Base-by-base conservation (phyloP, 441 rosid species). In the Jatropha podagrica region DNA sequence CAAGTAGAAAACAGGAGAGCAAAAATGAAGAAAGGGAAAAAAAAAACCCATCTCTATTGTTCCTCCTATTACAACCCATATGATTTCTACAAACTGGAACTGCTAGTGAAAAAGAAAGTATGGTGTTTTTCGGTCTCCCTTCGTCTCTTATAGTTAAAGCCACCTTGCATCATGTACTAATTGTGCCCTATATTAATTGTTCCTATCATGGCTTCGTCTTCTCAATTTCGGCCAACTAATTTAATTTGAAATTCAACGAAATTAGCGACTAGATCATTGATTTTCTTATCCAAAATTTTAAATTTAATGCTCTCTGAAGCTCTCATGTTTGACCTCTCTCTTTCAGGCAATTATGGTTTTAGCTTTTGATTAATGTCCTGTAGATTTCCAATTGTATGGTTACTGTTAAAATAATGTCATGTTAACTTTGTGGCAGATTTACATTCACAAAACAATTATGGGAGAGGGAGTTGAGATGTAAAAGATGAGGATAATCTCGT, bases 301-400 rank as follows among this genome's bases (percentile, higher is more conserved):
- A 88, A 81, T 61, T 83, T 86, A 41, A 74, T 83, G 56, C 85
- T 93, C 75, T 88, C 91, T 18, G 95, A 95, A 37, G 87, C 94
- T 73, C 90, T 95, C 61, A 79, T 97, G 1, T 82, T 95, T 48
- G 76, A 88, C 71, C 70, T 92, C 20, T 86, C 94, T 49, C 81
- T 91, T 52, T 73, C 94, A 2, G 93, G 99, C 86, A 71, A 79
- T 83, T 73, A 37, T 52, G 18, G 37, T 0, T 23, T 23, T 23
- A 0, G 23, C 23, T 26, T 59, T 23, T 59, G 32, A 23, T 59
- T 59, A 59, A 59, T 59, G 63, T 15, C 12, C 26, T 10, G 38
- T 15, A 18, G 61, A 20, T 20, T 56, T 20, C 3, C 23, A 23
- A n/a, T n/a, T 56, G 3, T 8, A 37, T 26, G 61, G 37, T 26